Evolutionary conservation across 2,329 filamentous ascomycete genomes (phyloP), one percentile per base, ranked within the genome.

Genomic region (Trichoderma pleuroti): DNA sequence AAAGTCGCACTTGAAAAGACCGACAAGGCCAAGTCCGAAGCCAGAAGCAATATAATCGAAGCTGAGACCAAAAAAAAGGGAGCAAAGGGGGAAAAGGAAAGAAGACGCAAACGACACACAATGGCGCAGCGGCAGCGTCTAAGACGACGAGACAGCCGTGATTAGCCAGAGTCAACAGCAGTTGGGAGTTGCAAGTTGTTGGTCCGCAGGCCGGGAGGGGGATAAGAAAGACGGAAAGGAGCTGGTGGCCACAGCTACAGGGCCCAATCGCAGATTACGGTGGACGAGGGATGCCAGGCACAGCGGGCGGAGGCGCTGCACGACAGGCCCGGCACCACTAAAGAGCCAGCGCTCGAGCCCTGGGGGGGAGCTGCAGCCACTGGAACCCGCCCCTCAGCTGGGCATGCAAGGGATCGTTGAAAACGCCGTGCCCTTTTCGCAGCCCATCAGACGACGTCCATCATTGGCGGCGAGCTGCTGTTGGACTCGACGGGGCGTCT

Each of bases 391-490:
- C 65, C 64, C 65, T 68, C 65, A 34, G 65, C 65, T 46, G 65
- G 36, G 30, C 56, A 68, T 68, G 65, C 65, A 68, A 68, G 65
- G 65, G 56, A 68, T n/a, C n/a, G n/a, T n/a, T n/a, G n/a, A 34
- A 49, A 52, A 11, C 21, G 46, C 46, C 46, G 46, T 52, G 32
- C 54, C 36, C 65, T 60, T 32, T 28, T 39, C 54, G 34, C 56
- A 56, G 54, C 46, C 59, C 59, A 56, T 34, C 56, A 21, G 56
- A 32, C 56, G 56, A 30, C 56, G 4, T 34, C 11, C 28, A 59
- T 21, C 56, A 56, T 32, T 69, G 52, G 54, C 56, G 36, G 39
- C 59, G 24, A 67, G 65, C 24, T 61, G 39, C 32, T 68, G 26
- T 36, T 60, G 11, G 65, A 14, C 56, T 59, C 56, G 28, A 34